These are phyloP conservation scores for Coniochaeta sp. DNA, from an alignment of 2,329 filamentous ascomycete genomes.

Conservation along the genomic window DNA sequence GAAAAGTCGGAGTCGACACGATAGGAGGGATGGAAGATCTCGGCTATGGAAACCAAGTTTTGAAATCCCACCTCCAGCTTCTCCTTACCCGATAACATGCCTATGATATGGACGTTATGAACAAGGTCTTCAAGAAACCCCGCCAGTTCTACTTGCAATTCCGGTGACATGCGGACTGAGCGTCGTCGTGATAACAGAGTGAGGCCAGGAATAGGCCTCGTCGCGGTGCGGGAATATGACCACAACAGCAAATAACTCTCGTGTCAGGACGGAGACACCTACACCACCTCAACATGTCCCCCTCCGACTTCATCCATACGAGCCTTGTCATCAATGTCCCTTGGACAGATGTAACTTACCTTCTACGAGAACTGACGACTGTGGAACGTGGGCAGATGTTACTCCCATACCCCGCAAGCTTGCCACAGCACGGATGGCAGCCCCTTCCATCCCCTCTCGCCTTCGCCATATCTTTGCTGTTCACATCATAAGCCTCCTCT, in stretches of 20 bases:
- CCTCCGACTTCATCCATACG: constrained; percentile 9
- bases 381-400: not conserved
- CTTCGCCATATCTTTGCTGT: not conserved
- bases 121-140: constrained; percentile 9
- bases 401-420: not conserved
- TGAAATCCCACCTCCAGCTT: not conserved
- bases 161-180: not conserved
- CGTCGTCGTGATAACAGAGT: not conserved
- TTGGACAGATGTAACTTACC: not conserved
- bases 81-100: constrained; percentile 6
- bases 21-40: not conserved
- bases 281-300: not conserved
- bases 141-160: constrained; percentile 10
- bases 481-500: not conserved
- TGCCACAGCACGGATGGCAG: not conserved
- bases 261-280: not conserved
- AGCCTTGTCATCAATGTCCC: not conserved
- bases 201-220: not conserved
- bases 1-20: not conserved
- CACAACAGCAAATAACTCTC: not conserved
- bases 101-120: constrained; percentile 7
- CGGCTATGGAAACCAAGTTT: not conserved
- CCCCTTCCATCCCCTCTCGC: not conserved
- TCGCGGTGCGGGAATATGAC: not conserved
- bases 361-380: not conserved